These are phyloP conservation scores for Diaporthe aspalathi DNA, from an alignment of 2,329 filamentous ascomycete species.

Conservation along the genomic window DNA sequence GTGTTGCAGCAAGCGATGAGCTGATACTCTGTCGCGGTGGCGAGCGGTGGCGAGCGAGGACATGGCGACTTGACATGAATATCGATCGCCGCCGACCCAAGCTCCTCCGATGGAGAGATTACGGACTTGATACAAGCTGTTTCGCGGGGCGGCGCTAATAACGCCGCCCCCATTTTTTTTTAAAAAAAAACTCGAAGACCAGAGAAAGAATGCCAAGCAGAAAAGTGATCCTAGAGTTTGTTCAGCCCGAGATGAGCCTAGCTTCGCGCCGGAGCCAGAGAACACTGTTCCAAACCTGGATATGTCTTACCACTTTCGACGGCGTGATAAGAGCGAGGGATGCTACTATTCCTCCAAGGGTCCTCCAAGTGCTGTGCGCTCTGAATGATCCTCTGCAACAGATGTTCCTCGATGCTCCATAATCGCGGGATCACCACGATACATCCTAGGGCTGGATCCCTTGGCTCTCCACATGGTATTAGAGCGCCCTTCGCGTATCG, in stretches of 20 bases:
- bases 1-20: neutral
- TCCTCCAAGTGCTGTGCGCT: too few relatives aligned
- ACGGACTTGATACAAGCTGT: neutral
- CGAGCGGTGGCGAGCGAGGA: neutral
- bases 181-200: neutral
- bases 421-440: neutral
- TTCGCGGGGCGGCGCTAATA: neutral
- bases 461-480: neutral
- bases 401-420: neutral
- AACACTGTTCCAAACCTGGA: constrained; percentile 3
- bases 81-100: neutral
- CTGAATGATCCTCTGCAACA: neutral
- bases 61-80: neutral
- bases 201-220: neutral
- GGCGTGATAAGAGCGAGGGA: neutral
- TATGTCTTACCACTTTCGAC: neutral
- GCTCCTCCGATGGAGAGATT: constrained; percentile 16
- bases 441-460: neutral
- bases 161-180: neutral
- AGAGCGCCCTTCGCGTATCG: neutral
- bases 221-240: neutral
- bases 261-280: neutral
- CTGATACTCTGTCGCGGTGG: neutral
- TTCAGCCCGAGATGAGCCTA: neutral
- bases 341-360: neutral